phyloP scores from a whole-genome alignment of 129 eudicot genomes.

The Lactuca saligna region DNA sequence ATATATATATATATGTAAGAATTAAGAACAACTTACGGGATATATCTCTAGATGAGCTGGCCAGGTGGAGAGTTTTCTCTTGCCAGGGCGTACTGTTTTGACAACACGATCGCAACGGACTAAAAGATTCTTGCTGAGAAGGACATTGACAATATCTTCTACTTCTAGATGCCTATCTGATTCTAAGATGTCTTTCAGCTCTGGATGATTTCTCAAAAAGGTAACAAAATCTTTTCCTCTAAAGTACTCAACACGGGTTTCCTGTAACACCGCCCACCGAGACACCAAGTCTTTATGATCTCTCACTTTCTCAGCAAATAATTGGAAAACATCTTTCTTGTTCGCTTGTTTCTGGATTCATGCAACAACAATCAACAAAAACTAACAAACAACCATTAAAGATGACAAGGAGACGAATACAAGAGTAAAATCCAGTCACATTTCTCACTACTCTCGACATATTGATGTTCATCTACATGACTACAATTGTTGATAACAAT shows the following conservation, averaged over 20 bases:
- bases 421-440: too few species aligned
- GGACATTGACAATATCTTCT: conserved; percentile 77
- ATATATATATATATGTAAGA: too few species aligned
- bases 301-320: conserved; percentile 96
- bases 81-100: conserved; percentile 97
- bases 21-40: conserved; percentile 55
- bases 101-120: conserved; percentile 98
- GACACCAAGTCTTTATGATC: conserved; percentile 93
- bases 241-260: conserved; percentile 97
- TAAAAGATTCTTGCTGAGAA: conserved; percentile 78
- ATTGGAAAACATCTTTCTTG: conserved; percentile 81
- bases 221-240: conserved; percentile 93
- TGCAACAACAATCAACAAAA: too few species aligned
- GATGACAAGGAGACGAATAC: too few species aligned
- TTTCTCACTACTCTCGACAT: too few species aligned
- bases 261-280: conserved; percentile 99
- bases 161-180: conserved; percentile 75
- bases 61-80: conserved; percentile 92
- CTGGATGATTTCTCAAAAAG: conserved; percentile 83
- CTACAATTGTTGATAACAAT: too few species aligned
- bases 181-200: conserved; percentile 79
- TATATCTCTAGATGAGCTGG: conserved; percentile 95
- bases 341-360: conserved; percentile 76
- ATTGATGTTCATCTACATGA: too few species aligned
- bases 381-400: too few species aligned